These are phyloP conservation scores for Penicillium sp. DNA, from an alignment of 2,329 filamentous ascomycete species.

Conservation along the genomic window DNA sequence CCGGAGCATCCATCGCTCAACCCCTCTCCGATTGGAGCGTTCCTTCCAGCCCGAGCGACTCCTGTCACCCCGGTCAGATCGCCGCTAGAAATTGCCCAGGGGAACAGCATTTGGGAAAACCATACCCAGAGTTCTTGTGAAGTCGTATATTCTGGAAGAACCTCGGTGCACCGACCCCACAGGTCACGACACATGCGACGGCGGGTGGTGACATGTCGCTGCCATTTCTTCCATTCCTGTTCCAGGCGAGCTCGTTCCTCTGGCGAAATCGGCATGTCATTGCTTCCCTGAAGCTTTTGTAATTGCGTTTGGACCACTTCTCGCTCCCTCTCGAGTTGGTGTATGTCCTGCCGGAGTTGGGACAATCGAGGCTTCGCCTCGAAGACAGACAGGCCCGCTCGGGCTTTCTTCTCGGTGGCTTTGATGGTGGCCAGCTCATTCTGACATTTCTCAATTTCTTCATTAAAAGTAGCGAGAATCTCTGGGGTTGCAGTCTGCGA, in stretches of 20 bases:
- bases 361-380: slow-evolving; percentile 47
- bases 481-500: slow-evolving; percentile 46
- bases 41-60: slow-evolving; percentile 38
- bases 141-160: slow-evolving; percentile 44
- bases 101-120: not conserved
- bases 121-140: slow-evolving; percentile 48
- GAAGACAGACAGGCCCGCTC: slow-evolving; percentile 43
- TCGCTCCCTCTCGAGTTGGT: slow-evolving; percentile 43
- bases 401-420: slow-evolving; percentile 46
- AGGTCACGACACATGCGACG: slow-evolving; percentile 48
- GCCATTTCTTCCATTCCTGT: slow-evolving; percentile 45
- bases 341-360: slow-evolving; percentile 45
- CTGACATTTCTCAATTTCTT: slow-evolving; percentile 45
- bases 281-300: slow-evolving; percentile 37
- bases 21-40: slow-evolving; percentile 20
- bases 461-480: slow-evolving; percentile 46
- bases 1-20: slow-evolving; percentile 12
- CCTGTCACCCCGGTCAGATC: slow-evolving; percentile 19
- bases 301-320: slow-evolving; percentile 39
- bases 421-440: slow-evolving; percentile 43
- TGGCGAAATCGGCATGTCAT: slow-evolving; percentile 40
- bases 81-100: not conserved
- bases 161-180: slow-evolving; percentile 47
- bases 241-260: slow-evolving; percentile 47
- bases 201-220: slow-evolving; percentile 36